Evolutionary conservation across 371 early-diverging fungal genomes (phyloP).

Genomic region (Batkoa obscura): DNA sequence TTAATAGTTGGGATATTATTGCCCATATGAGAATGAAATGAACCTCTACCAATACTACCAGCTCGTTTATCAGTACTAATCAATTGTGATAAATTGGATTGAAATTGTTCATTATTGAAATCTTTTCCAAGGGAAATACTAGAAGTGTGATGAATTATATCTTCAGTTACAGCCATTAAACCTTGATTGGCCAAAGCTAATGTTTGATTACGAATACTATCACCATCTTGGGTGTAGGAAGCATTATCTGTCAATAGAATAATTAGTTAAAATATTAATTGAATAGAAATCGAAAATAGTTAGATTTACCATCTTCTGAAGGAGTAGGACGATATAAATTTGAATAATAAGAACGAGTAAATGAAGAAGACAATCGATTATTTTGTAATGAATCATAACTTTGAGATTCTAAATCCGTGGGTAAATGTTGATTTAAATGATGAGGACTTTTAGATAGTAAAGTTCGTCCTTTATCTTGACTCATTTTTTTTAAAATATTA

Average conservation of each 20-base stretch:
- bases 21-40: too few species aligned
- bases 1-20: background rate
- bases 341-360: constrained; percentile 1
- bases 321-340: background rate
- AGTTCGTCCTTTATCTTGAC: too few species aligned
- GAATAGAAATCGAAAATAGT: too few species aligned
- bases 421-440: background rate
- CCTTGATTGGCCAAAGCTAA: constrained; percentile 3
- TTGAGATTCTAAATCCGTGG: background rate
- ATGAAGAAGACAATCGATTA: background rate
- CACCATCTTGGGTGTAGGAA: background rate
- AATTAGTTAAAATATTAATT: too few species aligned
- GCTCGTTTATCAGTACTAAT: constrained; percentile 1
- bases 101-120: background rate
- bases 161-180: constrained; percentile 1
- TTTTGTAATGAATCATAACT: background rate
- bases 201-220: constrained; percentile 3
- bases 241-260: background rate
- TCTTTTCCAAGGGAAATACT: background rate
- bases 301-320: background rate
- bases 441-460: too few species aligned
- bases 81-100: background rate
- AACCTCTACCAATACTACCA: too few species aligned
- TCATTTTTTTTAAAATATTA: too few species aligned
- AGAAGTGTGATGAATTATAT: background rate